phyloP scores from a whole-genome alignment of 1,284 basidiomycete species.

The Blastosporella zonata region DNA sequence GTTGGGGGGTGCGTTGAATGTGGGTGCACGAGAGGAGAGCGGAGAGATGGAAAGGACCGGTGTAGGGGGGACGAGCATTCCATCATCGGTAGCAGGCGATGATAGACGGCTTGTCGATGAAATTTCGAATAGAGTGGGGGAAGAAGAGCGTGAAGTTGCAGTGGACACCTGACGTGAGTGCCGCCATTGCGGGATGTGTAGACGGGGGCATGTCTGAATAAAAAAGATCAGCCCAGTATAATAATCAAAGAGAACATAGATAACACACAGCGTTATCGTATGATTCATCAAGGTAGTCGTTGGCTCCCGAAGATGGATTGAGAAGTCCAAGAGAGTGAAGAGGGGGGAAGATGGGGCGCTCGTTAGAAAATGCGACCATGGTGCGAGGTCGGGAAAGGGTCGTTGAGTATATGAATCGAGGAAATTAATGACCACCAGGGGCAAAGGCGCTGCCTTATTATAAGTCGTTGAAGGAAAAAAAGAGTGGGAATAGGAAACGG shows the following conservation, averaged over 20 bases:
- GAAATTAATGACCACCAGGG: constrained; percentile 27
- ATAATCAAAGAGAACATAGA: constrained; percentile 19
- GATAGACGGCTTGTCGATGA: constrained; percentile 12
- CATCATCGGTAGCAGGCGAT: constrained; percentile 6
- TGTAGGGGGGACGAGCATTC: constrained; percentile 9
- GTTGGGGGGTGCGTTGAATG: constrained; percentile 8
- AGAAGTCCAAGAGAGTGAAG: constrained; percentile 51
- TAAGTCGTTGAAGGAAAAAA: constrained; percentile 20
- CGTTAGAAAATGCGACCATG: constrained; percentile 34
- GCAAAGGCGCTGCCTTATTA: constrained; percentile 32
- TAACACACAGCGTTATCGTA: constrained; percentile 31
- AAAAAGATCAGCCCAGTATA: background rate
- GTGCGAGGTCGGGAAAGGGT: constrained; percentile 16
- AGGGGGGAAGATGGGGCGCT: constrained; percentile 56
- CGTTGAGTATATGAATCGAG: constrained; percentile 5
- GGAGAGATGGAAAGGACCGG: constrained; percentile 21
- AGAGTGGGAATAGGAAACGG: constrained; percentile 21
- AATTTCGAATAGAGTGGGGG: constrained; percentile 22
- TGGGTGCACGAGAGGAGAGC: constrained; percentile 18
- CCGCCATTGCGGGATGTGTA: constrained; percentile 18
- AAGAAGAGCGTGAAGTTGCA: constrained; percentile 30
- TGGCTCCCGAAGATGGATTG: constrained; percentile 23
- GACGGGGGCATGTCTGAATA: constrained; percentile 18
- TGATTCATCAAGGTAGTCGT: constrained; percentile 29
- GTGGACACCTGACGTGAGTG: constrained; percentile 27